These are phyloP conservation scores for Calamus simplicifolius DNA, from an alignment of 176 grass and related monocot genomes.

Conservation along the genomic window DNA sequence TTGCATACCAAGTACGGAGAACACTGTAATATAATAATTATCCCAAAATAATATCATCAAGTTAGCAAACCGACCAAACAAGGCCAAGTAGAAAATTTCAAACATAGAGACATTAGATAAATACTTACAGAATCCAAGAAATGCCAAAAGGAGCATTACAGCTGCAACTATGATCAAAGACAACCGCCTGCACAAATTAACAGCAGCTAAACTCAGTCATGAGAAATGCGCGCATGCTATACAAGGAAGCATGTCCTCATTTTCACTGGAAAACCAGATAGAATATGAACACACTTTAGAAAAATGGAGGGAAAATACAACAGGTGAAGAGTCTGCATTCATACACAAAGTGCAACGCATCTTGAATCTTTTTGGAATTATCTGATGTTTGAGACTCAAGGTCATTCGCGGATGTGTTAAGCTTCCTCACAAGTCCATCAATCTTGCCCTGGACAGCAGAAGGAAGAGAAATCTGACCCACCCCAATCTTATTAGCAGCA, in stretches of 20 bases:
- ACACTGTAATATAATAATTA: slow-evolving; percentile 40
- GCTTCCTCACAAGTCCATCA: slow-evolving; percentile 26
- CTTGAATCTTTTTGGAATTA: slow-evolving; percentile 56
- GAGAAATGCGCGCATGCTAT: no score
- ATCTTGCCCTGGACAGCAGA: slow-evolving; percentile 19
- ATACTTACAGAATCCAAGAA: slow-evolving; percentile 67
- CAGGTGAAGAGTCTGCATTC: background rate
- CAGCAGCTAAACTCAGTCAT: no score
- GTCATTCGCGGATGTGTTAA: slow-evolving; percentile 27
- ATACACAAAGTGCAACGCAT: slow-evolving; percentile 42
- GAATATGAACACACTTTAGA: background rate
- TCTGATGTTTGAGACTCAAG: slow-evolving; percentile 34
- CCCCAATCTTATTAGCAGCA: slow-evolving; percentile 37
- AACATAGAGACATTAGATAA: background rate
- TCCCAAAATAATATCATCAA: no score
- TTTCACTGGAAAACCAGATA: background rate
- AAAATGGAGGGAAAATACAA: background rate
- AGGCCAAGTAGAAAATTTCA: no score
- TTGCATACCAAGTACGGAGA: slow-evolving; percentile 46
- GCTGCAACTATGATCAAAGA: slow-evolving; percentile 40
- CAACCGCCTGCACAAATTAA: slow-evolving; percentile 40
- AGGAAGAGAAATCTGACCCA: slow-evolving; percentile 21
- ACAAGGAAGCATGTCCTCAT: no score
- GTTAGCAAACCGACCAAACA: background rate
- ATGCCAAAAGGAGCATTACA: slow-evolving; percentile 43